Evolutionary conservation across 306 rosid species (phyloP), one percentile per base, ranked within the genome.

Genomic region (Senna siamea): DNA sequence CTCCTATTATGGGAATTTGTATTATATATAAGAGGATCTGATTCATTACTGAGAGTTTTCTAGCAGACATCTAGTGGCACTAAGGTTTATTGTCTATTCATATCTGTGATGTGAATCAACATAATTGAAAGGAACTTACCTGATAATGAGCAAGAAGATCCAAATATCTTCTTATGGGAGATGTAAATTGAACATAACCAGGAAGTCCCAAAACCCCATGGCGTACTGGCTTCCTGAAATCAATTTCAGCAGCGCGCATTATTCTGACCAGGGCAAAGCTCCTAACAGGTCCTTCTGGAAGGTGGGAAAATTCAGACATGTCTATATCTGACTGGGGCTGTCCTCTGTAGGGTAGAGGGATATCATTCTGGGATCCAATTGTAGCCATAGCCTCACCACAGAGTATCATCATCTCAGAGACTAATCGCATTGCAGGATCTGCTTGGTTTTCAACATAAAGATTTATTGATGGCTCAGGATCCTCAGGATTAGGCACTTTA

Each of bases 251-350:
- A 57, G 96, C 97, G 47, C 99, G 97, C 96, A 95, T 88, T 83
- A 81, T 61, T 85, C 46, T 92, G 76, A 95, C 89, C 18, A 95
- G 80, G 44, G 99, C 92, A 82, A 82, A 87, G 84, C 93, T 92
- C 79, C 99, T 87, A 80, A 95, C 95, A 18, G 99, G 98, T 64
- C 99, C 99, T 86, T 92, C 99, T 66, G 97, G 99, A 82, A 95
- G 99, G 80, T 90, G 93, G 35, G 93, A 70, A 86, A 88, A 95
- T 80, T 82, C 88, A 75, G 96, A 90, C 34, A 76, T 61, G 75
- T 95, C 88, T 19, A 95, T 77, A 69, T 95, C 83, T 68, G 99
- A 84, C 74, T 92, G 99, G 47, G 99, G 97, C 81, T 95, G 99
- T 85, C 99, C 99, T 79, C 99, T 84, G 81, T 90, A 95, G 38